Evolutionary conservation across 2,329 filamentous ascomycete species (phyloP).

Genomic region (Venturiaceae sp.): DNA sequence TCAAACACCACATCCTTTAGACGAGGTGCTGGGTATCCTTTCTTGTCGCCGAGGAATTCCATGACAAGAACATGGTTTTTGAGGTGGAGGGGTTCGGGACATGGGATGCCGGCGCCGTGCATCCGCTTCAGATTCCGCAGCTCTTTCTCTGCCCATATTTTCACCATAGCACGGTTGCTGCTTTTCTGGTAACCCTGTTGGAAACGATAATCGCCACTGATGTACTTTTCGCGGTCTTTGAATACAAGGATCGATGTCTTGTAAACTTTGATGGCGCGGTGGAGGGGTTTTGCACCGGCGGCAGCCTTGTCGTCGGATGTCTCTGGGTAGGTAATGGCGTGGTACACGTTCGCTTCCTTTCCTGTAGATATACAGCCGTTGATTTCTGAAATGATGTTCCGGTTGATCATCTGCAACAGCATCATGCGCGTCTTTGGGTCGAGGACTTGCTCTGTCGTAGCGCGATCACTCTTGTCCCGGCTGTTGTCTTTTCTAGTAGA

Average conservation of each 20-base stretch:
- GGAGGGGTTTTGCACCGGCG: slow-evolving; percentile 38
- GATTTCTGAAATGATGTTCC: slow-evolving; percentile 78
- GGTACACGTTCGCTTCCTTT: slow-evolving; percentile 98
- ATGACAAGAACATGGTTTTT: slow-evolving; percentile 94
- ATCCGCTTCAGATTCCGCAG: slow-evolving; percentile 81
- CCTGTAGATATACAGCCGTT: slow-evolving; percentile 94
- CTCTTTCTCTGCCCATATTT: slow-evolving; percentile 98
- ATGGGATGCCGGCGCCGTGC: slow-evolving; percentile 74
- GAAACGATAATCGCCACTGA: slow-evolving; percentile 89
- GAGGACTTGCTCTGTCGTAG: slow-evolving; percentile 88
- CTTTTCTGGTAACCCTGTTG: slow-evolving; percentile 85
- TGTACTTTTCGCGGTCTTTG: slow-evolving; percentile 95
- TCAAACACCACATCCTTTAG: slow-evolving; percentile 75
- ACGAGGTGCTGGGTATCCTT: slow-evolving; percentile 79
- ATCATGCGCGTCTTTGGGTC: slow-evolving; percentile 95
- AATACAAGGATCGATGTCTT: slow-evolving; percentile 97
- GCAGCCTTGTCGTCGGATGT: slow-evolving; percentile 38
- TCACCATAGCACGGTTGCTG: slow-evolving; percentile 94
- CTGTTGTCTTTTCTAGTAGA: slow-evolving; percentile 35
- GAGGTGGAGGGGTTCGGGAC: slow-evolving; percentile 79
- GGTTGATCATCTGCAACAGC: slow-evolving; percentile 89
- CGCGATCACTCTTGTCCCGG: slow-evolving; percentile 85
- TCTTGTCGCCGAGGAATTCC: slow-evolving; percentile 80
- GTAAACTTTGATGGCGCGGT: slow-evolving; percentile 95
- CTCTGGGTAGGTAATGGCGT: slow-evolving; percentile 58